Evolutionary conservation across 306 rosid genomes (phyloP).

Genomic region (Ceratonia siliqua): DNA sequence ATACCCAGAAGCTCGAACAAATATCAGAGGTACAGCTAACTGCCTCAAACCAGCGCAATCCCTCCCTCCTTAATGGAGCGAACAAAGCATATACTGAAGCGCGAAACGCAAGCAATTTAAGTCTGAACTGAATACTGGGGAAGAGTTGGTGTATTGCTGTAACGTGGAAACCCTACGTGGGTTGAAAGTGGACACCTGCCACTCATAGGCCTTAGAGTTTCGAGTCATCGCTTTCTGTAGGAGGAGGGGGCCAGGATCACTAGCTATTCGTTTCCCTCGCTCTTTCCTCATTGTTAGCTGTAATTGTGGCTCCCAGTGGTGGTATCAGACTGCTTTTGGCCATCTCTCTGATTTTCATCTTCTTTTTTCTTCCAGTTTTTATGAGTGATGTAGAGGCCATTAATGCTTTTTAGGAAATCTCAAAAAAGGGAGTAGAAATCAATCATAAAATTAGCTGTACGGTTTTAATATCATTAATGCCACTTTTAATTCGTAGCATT

Average conservation of each 20-base stretch:
- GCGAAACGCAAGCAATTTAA: slow-evolving; percentile 47
- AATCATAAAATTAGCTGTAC: slow-evolving; percentile 39
- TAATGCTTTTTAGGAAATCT: slow-evolving; percentile 39
- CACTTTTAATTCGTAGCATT: not conserved
- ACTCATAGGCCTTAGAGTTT: slow-evolving; percentile 34
- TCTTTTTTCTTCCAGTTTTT: slow-evolving; percentile 24
- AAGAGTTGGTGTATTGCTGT: slow-evolving; percentile 40
- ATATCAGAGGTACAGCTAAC: slow-evolving; percentile 9
- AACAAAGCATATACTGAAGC: slow-evolving; percentile 42
- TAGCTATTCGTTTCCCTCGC: not conserved
- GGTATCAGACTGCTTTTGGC: slow-evolving; percentile 16
- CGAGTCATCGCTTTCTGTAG: slow-evolving; percentile 53
- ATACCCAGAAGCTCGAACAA: not conserved
- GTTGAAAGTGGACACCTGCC: slow-evolving; percentile 45
- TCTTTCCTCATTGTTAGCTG: slow-evolving; percentile 24
- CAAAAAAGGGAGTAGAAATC: slow-evolving; percentile 27
- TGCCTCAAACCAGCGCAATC: not conserved
- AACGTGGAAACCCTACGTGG: slow-evolving; percentile 37
- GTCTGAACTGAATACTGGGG: slow-evolving; percentile 32
- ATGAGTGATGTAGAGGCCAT: slow-evolving; percentile 28
- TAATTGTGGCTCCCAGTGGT: slow-evolving; percentile 38
- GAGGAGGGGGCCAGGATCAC: not conserved
- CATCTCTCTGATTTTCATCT: not conserved
- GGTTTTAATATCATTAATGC: slow-evolving; percentile 3
- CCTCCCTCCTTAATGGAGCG: slow-evolving; percentile 31